Evolutionary conservation across 2,329 filamentous ascomycete species (phyloP).

Genomic region (Pseudogymnoascus sp.): DNA sequence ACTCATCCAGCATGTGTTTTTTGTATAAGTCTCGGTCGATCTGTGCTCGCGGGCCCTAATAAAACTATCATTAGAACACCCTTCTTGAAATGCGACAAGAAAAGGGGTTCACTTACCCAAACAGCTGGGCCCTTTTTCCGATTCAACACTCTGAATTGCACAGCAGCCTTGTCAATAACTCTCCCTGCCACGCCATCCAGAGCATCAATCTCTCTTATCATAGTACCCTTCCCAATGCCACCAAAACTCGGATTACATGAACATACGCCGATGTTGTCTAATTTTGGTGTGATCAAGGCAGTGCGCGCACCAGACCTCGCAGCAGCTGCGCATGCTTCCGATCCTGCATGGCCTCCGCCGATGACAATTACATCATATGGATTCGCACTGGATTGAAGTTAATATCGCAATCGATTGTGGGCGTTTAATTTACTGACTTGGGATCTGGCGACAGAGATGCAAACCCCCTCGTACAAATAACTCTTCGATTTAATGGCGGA

Average conservation of each 20-base stretch:
- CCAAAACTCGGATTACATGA: constrained; percentile 97
- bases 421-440: not conserved
- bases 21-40: constrained; percentile 89
- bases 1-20: constrained; percentile 81
- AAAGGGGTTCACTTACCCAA: constrained; percentile 48
- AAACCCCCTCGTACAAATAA: not conserved
- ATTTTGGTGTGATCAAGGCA: constrained; percentile 77
- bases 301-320: constrained; percentile 83
- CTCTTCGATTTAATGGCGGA: not conserved
- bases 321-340: constrained; percentile 85
- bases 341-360: constrained; percentile 89
- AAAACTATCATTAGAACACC: constrained; percentile 5
- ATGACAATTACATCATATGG: constrained; percentile 90
- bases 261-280: constrained; percentile 86
- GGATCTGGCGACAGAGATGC: not conserved
- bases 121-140: constrained; percentile 86
- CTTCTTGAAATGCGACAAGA: not conserved
- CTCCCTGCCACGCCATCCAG: constrained; percentile 82
- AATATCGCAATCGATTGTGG: not conserved
- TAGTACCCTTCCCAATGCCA: constrained; percentile 96
- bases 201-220: constrained; percentile 90
- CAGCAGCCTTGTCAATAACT: constrained; percentile 84
- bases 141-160: constrained; percentile 91
- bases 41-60: constrained; percentile 76
- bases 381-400: not conserved